Base-by-base conservation (phyloP, 192 early-diverging fungal species). In the Backusella luteola region DNA sequence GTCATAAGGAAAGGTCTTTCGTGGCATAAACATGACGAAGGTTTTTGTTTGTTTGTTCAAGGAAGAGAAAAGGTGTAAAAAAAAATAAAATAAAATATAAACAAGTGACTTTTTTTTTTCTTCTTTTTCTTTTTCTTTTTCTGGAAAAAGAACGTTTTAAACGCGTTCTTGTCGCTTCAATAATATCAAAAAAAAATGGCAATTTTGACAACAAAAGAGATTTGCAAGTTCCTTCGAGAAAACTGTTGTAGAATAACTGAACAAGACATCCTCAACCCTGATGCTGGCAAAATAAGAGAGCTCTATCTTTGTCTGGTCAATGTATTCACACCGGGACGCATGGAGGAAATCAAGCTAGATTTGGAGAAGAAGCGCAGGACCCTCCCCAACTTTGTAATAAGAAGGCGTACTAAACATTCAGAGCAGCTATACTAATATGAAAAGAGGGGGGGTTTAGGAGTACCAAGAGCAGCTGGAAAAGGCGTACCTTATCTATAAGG, bases 1-100 rank as follows among this genome's bases (percentile, higher is more conserved):
- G 72, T 91, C 92, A 76, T 89, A 86, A 19, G 72, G 72, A 67
- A 83, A 83, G 2, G 17, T 42, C 0, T 70, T 42, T 34, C 74
- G 53, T 26, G 77, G 77, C 29, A 82, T 32, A 29, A 79, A 76
- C 34, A 63, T 63, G 56, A 6, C 21, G 4, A 44, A 44, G 14
- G 12, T 32, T 2, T 2, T 32, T 32, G 32, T 32, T 32, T 32
- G 32, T 3, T 32, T 32, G 32, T 32, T 32, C 32, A 32, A 32
- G 32, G 32, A 32, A 32, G 32, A 32, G 32, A 32, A 32, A 32
- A 32, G 32, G 32, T 32, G 2, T 32, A 32, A 32, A 32, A 32
- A 2, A 32, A 32, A 32, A 32, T 32, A 32, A 32, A 32, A 3
- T 29, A 29, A 29, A 29, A 29, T 29, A 2, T 32, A 32, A 32